phyloP scores from a whole-genome alignment of 2,329 filamentous ascomycete species.

The Apiospora phragmitis region DNA sequence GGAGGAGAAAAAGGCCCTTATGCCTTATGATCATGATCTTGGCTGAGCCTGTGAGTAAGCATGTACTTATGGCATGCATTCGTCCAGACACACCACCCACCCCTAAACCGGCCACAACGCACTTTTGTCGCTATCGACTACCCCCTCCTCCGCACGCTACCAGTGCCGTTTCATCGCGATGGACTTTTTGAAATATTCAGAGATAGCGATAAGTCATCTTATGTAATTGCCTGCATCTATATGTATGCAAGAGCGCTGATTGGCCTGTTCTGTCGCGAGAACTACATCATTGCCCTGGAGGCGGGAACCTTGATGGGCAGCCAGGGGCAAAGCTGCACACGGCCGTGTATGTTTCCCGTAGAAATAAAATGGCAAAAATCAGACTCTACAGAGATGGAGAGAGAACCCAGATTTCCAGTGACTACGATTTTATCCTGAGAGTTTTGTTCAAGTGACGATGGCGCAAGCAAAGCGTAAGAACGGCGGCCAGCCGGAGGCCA shows the following conservation, averaged over 20 bases:
- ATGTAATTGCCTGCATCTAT: neutral
- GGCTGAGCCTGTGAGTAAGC: neutral
- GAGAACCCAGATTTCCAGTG: neutral
- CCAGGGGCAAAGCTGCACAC: neutral
- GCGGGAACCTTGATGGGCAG: constrained; percentile 1
- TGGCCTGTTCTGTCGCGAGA: neutral
- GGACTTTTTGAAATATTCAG: neutral
- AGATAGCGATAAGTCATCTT: neutral
- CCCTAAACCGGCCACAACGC: neutral
- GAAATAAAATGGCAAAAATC: neutral
- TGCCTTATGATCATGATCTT: neutral
- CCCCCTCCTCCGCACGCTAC: neutral
- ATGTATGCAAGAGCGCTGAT: neutral
- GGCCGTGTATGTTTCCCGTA: neutral
- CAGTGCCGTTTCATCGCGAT: neutral
- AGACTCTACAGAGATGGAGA: neutral
- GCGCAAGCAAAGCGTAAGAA: neutral
- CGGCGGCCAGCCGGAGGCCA: neutral
- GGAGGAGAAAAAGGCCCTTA: neutral
- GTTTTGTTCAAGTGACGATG: neutral
- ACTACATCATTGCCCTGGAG: neutral
- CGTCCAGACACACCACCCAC: neutral
- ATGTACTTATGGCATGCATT: neutral
- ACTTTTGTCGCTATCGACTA: neutral
- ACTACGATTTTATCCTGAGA: neutral